Base-by-base conservation (phyloP, 2,329 filamentous ascomycete genomes). In the Ceratocystis eucalypticola region DNA sequence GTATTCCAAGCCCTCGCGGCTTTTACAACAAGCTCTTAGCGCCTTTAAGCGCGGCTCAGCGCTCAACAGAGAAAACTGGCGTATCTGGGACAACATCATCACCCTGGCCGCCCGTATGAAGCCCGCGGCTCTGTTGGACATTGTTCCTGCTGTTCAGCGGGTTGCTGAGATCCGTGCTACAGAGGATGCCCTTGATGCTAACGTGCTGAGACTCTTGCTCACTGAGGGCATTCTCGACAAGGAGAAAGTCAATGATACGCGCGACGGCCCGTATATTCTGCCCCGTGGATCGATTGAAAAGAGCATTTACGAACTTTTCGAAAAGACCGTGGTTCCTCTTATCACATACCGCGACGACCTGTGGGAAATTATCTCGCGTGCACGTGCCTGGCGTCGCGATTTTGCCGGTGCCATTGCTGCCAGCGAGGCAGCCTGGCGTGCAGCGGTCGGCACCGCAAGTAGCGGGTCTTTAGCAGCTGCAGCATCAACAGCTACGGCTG, bases 51-150 rank as follows among this genome's bases (percentile, higher is more conserved):
- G 89, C 69, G 94, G 92, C 8, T 91, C 92, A 0, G 82, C 84
- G 3, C 83, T 96, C 28, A 91, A 95, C 63, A 83, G 90, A 74
- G 87, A 91, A 71, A 93, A 93, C 76, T 89, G 88, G 82, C 86
- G 90, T 71, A 96, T 99, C 74, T 97, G 93, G 93, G 90, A 96
- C 73, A 99, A 99, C 72, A 88, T 97, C 17, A 83, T 99, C 67
- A 94, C 91, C 0, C 86, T 97, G 25, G 88, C 89, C 0, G 84
- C 89, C 0, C 88, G 90, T 1, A 82, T 94, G 33, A 81, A 80
- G 0, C 92, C 93, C 0, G 87, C 89, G 0, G 84, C 88, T 0
- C 86, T 91, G 72, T 75, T 79, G 0, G 91, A 96, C 69, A 84
- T 96, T 63, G 78, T 96, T 41, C 80, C 87, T 3, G 90, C 90